Conservation (phyloP, 176 grass and related monocot genomes). For the Chrysopogon serrulatus region DNA sequence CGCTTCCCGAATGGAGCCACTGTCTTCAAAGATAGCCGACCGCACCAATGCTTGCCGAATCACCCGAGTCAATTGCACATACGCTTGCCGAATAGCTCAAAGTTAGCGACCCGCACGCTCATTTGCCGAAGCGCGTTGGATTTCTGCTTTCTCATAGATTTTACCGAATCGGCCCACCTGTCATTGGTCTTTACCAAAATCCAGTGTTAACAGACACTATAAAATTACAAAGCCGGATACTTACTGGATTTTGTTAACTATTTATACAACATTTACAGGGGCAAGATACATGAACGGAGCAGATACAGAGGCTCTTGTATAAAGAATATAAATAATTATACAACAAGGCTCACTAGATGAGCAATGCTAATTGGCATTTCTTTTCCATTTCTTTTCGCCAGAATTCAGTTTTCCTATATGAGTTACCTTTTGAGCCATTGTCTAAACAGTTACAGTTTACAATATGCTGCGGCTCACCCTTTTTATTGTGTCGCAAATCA, state of each 20-base stretch:
- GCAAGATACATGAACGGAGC: not conserved
- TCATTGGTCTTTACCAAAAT: too few species aligned
- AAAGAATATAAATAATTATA: slow-evolving; percentile 25
- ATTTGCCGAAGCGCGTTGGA: too few species aligned
- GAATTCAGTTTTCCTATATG: not conserved
- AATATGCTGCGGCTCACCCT: slow-evolving; percentile 1
- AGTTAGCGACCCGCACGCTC: too few species aligned
- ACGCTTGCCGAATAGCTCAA: too few species aligned
- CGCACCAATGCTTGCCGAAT: too few species aligned
- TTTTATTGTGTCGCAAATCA: slow-evolving; percentile 31
- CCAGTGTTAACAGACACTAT: not conserved
- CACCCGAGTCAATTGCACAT: too few species aligned
- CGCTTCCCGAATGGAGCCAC: too few species aligned
- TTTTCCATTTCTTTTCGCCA: not conserved
- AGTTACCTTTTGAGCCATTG: not conserved
- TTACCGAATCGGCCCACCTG: too few species aligned
- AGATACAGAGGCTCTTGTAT: slow-evolving; percentile 6
- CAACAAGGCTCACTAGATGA: slow-evolving; percentile 25
- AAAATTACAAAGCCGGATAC: not conserved
- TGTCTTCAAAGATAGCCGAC: too few species aligned
- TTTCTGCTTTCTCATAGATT: too few species aligned
- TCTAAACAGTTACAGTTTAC: slow-evolving; percentile 33
- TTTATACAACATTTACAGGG: slow-evolving; percentile 28
- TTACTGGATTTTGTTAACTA: not conserved
- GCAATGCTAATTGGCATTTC: not conserved